Conservation (phyloP, 805 yeast genomes). For the Candida sithepensis region DNA sequence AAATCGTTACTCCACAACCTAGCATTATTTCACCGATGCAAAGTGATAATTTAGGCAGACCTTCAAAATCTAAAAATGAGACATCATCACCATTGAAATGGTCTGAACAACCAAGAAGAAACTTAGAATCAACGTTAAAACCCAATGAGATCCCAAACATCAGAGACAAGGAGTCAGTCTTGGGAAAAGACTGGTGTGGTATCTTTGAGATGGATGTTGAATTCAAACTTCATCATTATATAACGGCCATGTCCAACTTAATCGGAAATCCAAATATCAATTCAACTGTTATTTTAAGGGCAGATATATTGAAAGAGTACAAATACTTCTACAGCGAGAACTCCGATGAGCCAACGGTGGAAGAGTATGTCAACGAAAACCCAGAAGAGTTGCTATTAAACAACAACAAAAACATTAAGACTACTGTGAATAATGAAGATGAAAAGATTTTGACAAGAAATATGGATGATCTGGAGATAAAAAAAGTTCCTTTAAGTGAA, state of each 20-base stretch:
- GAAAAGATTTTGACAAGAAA: constrained; percentile 24
- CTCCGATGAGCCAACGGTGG: constrained; percentile 27
- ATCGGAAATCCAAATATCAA: constrained; percentile 85
- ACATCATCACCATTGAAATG: neutral
- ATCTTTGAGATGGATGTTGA: constrained; percentile 46
- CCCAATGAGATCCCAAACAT: constrained; percentile 37
- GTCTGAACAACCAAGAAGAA: constrained; percentile 11
- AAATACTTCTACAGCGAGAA: constrained; percentile 34
- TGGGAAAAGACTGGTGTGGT: constrained; percentile 65
- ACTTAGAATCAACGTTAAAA: constrained; percentile 21
- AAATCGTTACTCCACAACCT: neutral
- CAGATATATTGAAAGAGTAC: constrained; percentile 67
- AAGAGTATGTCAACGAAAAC: constrained; percentile 24
- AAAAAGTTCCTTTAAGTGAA: constrained; percentile 29
- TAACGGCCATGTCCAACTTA: constrained; percentile 72
- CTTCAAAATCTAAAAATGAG: neutral
- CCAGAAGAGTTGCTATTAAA: constrained; percentile 33
- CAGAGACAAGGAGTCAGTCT: constrained; percentile 34
- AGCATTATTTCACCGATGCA: neutral
- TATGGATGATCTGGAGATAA: constrained; percentile 41
- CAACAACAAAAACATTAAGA: constrained; percentile 2
- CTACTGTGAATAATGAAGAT: constrained; percentile 5
- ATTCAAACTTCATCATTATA: constrained; percentile 56
- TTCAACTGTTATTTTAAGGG: constrained; percentile 85
- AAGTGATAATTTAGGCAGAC: neutral